Conservation (phyloP, 768 basidiomycete species). For the Lactarius sp. region DNA sequence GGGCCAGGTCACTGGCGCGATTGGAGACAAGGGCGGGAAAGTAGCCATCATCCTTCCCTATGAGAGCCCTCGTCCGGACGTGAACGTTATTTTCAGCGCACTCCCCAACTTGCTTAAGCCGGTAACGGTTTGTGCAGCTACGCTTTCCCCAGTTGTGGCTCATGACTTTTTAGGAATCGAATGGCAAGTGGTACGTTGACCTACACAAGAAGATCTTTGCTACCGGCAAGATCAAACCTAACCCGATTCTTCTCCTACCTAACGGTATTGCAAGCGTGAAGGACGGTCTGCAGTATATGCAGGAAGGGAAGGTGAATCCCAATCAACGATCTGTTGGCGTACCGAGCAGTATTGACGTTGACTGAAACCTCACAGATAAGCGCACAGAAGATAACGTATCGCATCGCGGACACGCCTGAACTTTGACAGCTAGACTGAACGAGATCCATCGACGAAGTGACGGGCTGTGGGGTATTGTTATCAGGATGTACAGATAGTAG, state of each 20-base stretch:
- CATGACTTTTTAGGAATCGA: constrained; percentile 14
- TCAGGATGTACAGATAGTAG: not conserved
- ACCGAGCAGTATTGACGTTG: not conserved
- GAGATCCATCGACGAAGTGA: too few species aligned
- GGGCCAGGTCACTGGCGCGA: constrained; percentile 15
- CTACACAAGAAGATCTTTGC: constrained; percentile 26
- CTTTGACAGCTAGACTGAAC: not conserved
- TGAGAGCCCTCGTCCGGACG: constrained; percentile 4
- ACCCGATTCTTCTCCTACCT: constrained; percentile 28
- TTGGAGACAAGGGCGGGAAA: constrained; percentile 21
- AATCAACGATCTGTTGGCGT: too few species aligned
- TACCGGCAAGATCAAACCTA: constrained; percentile 28
- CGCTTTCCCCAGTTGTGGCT: not conserved
- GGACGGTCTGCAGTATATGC: constrained; percentile 30
- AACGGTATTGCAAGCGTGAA: constrained; percentile 28
- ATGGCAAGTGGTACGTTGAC: constrained; percentile 27
- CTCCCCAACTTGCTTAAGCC: not conserved
- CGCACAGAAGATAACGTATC: constrained; percentile 32
- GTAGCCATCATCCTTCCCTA: constrained; percentile 16
- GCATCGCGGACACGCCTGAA: constrained; percentile 22
- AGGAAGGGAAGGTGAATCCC: constrained; percentile 28
- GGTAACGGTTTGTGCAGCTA: not conserved
- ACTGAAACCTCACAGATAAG: constrained; percentile 21
- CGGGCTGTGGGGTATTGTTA: not conserved
- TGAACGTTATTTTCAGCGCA: not conserved